Base-by-base conservation (phyloP, 148 eudicot genomes). In the Vaccinium macrocarpon region DNA sequence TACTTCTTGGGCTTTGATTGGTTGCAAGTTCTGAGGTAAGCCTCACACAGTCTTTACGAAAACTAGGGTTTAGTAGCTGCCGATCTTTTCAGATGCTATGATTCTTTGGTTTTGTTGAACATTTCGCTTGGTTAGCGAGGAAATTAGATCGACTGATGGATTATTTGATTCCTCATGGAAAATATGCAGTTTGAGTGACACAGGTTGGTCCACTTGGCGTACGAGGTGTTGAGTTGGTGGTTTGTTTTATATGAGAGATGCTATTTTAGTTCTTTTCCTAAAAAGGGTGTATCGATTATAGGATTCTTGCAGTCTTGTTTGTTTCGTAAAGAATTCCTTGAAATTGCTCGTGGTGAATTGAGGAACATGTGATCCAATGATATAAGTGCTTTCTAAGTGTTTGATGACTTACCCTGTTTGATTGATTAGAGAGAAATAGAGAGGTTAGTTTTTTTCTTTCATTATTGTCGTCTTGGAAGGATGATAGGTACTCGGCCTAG, bases 11-110 rank as follows among this genome's bases (percentile, higher is more conserved):
- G 46, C 68, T 16, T 35, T n/a, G 82, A 79, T 79, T 48, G 51
- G 12, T 53, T 56, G 50, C 50, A 8, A 56, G 14, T 55, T 79
- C 49, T 57, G 10, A 78, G 82, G 82, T 79, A 50, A 56, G 29
- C n/a, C 13, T 62, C 9, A 7, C 27, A 9, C 48, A 16, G 49
- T 55, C 68, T 53, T 78, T 5, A 35, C n/a, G 81, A 6, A 35
- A 56, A 32, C 21, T 79, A 79, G 82, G 82, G 82, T 35, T 79
- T 55, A 1, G 59, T 10, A 19, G 56, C 49, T 15, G 81, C 64
- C 48, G 48, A 78, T 53, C 81, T 52, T 78, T 32, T 51, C 19
- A 15, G 23, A 11, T 79, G 6, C 81, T 55, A 8, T 52, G 11
- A 8, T 76, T 76, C 32, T 76, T 27, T 49, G 16, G 56, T 76